Conservation (phyloP, 1,284 basidiomycete genomes). For the Entoloma clypeatum region DNA sequence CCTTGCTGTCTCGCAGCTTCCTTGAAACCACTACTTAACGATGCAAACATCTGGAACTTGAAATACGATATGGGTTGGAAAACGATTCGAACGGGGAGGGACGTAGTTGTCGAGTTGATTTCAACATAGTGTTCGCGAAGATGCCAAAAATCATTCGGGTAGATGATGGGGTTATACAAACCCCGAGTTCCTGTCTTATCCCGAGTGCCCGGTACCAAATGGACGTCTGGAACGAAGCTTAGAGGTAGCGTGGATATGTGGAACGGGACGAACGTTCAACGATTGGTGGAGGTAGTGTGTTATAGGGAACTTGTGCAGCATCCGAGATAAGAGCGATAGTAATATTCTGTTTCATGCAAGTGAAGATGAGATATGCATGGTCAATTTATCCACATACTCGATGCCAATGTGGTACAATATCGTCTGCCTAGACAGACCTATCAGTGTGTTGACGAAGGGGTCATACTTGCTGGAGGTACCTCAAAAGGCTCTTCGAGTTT, state of each 20-base stretch:
- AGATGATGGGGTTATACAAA: slow-evolving; percentile 85
- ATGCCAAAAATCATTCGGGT: slow-evolving; percentile 95
- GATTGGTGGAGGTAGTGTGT: slow-evolving; percentile 61
- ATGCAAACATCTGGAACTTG: slow-evolving; percentile 82
- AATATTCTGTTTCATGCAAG: slow-evolving; percentile 57
- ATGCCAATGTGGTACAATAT: slow-evolving; percentile 83
- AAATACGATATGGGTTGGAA: slow-evolving; percentile 84
- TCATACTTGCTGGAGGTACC: slow-evolving; percentile 23
- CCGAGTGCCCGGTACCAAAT: slow-evolving; percentile 52
- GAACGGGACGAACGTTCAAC: slow-evolving; percentile 50
- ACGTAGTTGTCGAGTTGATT: slow-evolving; percentile 73
- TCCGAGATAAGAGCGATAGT: slow-evolving; percentile 87
- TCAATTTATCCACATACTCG: slow-evolving; percentile 36
- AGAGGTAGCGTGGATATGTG: slow-evolving; percentile 7
- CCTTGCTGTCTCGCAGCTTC: slow-evolving; percentile 77
- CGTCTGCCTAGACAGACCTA: slow-evolving; percentile 40
- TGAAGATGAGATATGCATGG: background rate
- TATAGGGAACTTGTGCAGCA: slow-evolving; percentile 49
- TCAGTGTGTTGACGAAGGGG: slow-evolving; percentile 1
- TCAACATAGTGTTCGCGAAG: slow-evolving; percentile 76
- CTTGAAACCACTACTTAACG: slow-evolving; percentile 79
- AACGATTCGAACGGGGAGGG: slow-evolving; percentile 75
- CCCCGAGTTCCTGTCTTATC: slow-evolving; percentile 60
- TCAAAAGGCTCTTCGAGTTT: slow-evolving; percentile 47
- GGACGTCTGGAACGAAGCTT: slow-evolving; percentile 44